These are phyloP conservation scores for Gaeumannomyces sp. DNA, from an alignment of 2,329 filamentous ascomycete genomes.

Conservation along the genomic window DNA sequence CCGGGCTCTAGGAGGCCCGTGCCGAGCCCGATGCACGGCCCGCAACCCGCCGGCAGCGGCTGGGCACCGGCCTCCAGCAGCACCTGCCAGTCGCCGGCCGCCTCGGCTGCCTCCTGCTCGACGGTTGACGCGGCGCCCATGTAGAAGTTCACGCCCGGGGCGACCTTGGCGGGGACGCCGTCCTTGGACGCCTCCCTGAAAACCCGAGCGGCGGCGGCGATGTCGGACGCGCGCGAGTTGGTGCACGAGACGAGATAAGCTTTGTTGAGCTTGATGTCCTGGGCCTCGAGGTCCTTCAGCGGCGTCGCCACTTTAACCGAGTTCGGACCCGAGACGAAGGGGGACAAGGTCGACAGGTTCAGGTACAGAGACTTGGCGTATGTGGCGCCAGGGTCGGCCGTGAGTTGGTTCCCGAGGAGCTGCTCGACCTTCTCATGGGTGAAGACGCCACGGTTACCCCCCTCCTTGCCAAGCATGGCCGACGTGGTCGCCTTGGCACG, in stretches of 20 bases:
- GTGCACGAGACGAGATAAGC: slow-evolving; percentile 90
- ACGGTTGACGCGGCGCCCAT: slow-evolving; percentile 77
- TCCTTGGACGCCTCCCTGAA: slow-evolving; percentile 70
- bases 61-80: slow-evolving; percentile 75
- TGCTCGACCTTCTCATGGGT: slow-evolving; percentile 68
- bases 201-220: slow-evolving; percentile 75
- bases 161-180: slow-evolving; percentile 62
- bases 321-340: slow-evolving; percentile 82
- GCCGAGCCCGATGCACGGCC: slow-evolving; percentile 74
- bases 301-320: slow-evolving; percentile 84
- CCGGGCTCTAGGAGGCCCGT: slow-evolving; percentile 70
- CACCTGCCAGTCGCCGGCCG: slow-evolving; percentile 77
- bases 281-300: slow-evolving; percentile 61
- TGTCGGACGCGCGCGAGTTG: slow-evolving; percentile 74
- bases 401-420: slow-evolving; percentile 58
- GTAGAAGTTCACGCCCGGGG: slow-evolving; percentile 75
- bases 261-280: slow-evolving; percentile 73
- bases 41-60: slow-evolving; percentile 67
- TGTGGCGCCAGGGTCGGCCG: slow-evolving; percentile 67
- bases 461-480: slow-evolving; percentile 50
- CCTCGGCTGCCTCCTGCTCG: slow-evolving; percentile 74
- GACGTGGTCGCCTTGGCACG: slow-evolving; percentile 68
- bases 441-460: slow-evolving; percentile 46
- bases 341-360: slow-evolving; percentile 75
- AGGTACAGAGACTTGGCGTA: slow-evolving; percentile 83